Percentiles rank a stretch among this genome's conserved stretches.
These are phyloP conservation scores for Aspergillus sp. DNA, from an alignment of 2,329 filamentous ascomycete species.

Conservation along the genomic window DNA sequence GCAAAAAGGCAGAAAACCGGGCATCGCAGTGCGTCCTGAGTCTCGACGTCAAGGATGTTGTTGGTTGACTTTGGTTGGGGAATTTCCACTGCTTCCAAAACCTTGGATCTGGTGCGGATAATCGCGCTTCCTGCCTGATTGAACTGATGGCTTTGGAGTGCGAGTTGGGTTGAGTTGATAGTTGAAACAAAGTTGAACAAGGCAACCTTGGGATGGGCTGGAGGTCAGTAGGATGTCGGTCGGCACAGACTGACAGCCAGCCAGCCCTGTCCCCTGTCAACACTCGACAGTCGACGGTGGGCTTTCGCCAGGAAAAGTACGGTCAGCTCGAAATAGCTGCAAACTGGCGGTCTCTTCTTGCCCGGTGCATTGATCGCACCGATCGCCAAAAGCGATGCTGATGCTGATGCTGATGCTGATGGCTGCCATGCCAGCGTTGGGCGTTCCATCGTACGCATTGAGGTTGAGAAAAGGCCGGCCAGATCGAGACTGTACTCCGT, in stretches of 20 bases:
- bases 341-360: not conserved
- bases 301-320: not conserved
- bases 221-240: not conserved
- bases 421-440: not conserved
- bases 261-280: not conserved
- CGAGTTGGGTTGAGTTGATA: not conserved
- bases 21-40: not conserved
- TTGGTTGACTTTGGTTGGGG: not conserved
- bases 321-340: not conserved
- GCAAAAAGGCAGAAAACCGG: not conserved
- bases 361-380: not conserved
- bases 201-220: too few species aligned
- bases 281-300: too few species aligned
- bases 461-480: not conserved
- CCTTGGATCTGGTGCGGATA: not conserved
- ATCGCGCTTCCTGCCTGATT: not conserved
- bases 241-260: not conserved
- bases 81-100: not conserved
- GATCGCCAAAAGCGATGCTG: not conserved
- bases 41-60: not conserved
- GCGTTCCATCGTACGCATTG: not conserved
- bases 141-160: too few species aligned
- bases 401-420: not conserved
- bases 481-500: slow-evolving; percentile 2
- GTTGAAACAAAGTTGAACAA: too few species aligned